phyloP scores from a whole-genome alignment of 768 basidiomycete species.

The Psilocybe sp. region DNA sequence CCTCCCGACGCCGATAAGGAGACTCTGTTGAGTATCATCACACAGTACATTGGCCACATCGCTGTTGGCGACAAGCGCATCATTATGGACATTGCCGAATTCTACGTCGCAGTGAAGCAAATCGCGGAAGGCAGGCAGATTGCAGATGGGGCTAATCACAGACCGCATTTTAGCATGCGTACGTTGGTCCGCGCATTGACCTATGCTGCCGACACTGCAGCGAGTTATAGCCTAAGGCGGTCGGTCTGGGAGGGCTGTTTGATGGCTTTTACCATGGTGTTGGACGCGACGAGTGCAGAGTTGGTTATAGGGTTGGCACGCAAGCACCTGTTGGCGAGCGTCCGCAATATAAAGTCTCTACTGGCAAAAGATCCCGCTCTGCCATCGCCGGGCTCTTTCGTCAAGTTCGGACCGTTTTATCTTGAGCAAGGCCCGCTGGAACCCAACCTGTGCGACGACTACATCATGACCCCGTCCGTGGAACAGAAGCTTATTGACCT shows the following conservation, averaged over 20 bases:
- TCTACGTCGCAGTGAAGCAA: slow-evolving; percentile 79
- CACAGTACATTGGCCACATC: slow-evolving; percentile 83
- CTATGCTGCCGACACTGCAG: slow-evolving; percentile 82
- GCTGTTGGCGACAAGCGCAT: slow-evolving; percentile 84
- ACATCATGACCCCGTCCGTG: slow-evolving; percentile 95
- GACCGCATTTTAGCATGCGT: slow-evolving; percentile 97
- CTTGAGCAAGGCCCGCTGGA: slow-evolving; percentile 74
- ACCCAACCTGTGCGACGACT: slow-evolving; percentile 67
- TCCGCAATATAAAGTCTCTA: slow-evolving; percentile 77
- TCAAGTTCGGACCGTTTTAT: slow-evolving; percentile 92
- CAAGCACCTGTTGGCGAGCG: slow-evolving; percentile 73
- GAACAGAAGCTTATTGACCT: slow-evolving; percentile 92
- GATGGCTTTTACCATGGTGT: slow-evolving; percentile 97
- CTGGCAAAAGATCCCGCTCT: slow-evolving; percentile 69
- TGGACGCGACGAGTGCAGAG: slow-evolving; percentile 70
- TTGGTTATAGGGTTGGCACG: slow-evolving; percentile 68
- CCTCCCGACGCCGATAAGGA: slow-evolving; percentile 91
- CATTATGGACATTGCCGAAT: slow-evolving; percentile 89
- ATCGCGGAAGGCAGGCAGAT: slow-evolving; percentile 73
- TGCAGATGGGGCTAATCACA: slow-evolving; percentile 89
- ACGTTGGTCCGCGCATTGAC: slow-evolving; percentile 88
- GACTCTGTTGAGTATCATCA: slow-evolving; percentile 81
- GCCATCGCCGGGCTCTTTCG: slow-evolving; percentile 46
- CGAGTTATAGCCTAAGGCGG: slow-evolving; percentile 75
- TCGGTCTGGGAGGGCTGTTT: slow-evolving; percentile 95